phyloP scores from a whole-genome alignment of 805 yeast species.

The Scheffersomyces ergatensis region DNA sequence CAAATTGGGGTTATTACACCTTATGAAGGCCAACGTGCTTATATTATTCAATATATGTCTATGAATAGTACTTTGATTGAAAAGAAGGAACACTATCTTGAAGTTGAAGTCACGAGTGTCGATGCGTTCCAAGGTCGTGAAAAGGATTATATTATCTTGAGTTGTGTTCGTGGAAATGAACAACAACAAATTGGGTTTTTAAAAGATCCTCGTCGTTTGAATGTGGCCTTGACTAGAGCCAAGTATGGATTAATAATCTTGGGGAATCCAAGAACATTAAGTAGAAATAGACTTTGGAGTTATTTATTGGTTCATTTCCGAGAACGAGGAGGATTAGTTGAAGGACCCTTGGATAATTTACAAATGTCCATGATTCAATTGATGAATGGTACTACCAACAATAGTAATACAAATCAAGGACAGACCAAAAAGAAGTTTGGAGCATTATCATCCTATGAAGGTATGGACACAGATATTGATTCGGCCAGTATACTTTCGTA shows the following conservation, averaged over 20 bases:
- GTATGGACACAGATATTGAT: constrained; percentile 19
- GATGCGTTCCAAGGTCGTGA: constrained; percentile 46
- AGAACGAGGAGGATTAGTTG: constrained; percentile 84
- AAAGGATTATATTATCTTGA: constrained; percentile 40
- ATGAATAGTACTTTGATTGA: constrained; percentile 63
- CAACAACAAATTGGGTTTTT: constrained; percentile 40
- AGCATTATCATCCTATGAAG: constrained; percentile 9
- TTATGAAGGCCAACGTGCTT: constrained; percentile 90
- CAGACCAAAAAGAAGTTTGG: constrained; percentile 6
- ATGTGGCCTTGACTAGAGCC: constrained; percentile 45
- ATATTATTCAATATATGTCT: constrained; percentile 73
- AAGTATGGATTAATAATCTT: constrained; percentile 50
- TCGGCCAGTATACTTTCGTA: constrained; percentile 25
- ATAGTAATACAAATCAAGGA: background rate
- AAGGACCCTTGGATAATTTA: constrained; percentile 79
- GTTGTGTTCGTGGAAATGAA: constrained; percentile 45
- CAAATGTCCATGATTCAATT: constrained; percentile 67
- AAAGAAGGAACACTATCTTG: constrained; percentile 54
- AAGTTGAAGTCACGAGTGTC: constrained; percentile 74
- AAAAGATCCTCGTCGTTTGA: constrained; percentile 42
- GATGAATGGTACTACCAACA: constrained; percentile 8
- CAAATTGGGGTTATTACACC: constrained; percentile 95
- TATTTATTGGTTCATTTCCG: constrained; percentile 73
- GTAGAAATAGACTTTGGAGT: constrained; percentile 74
- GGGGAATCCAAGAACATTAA: constrained; percentile 80